Evolutionary conservation across 2,329 filamentous ascomycete genomes (phyloP), one percentile per base, ranked within the genome.

Genomic region (Cladophialophora exuberans): DNA sequence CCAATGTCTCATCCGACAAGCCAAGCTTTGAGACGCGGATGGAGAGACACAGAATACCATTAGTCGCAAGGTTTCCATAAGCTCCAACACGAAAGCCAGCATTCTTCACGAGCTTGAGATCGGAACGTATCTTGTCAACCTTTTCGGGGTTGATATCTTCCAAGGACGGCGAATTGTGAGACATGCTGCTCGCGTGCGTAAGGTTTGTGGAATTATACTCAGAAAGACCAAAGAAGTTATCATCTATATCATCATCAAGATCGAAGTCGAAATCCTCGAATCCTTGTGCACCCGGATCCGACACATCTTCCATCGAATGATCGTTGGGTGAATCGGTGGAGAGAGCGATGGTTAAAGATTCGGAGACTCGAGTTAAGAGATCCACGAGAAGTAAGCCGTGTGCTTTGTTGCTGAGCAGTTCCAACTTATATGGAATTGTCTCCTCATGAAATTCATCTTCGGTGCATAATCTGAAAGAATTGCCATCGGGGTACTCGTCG

Each of bases 61-160:
- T 72, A 9, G 41, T 45, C 1, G 74, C 67, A 15, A 84, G 72
- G 15, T 79, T 74, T 10, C 78, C 79, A 9, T 88, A 68, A 26
- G 85, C 74, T 2, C 86, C 88, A 23, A 93, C 76, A 58, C 81
- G 86, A 70, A 90, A 89, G 0, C 90, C 90, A 1, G 84, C 82
- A 1, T 74, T 63, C 64, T 84, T 86, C 2, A 81, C 83, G 18
- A 71, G 70, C 33, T 74, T 76, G 6, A 96, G 76, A 66, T 93
- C 89, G 6, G 69, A 67, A 36, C 78, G 76, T 50, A 89, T 74
- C n/a, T 76, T 63, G 48, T 61, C 54, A 10, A 65, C 61, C 39
- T 66, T 51, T 3, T 48, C 43, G 10, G 50, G 20, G 17, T 45
- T 35, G 33, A 9, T 22, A 31, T 44, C 35, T 20, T 33, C 31